Evolutionary conservation across 139 green algal genomes (phyloP).

Genomic region (Ettlia oleoabundans): DNA sequence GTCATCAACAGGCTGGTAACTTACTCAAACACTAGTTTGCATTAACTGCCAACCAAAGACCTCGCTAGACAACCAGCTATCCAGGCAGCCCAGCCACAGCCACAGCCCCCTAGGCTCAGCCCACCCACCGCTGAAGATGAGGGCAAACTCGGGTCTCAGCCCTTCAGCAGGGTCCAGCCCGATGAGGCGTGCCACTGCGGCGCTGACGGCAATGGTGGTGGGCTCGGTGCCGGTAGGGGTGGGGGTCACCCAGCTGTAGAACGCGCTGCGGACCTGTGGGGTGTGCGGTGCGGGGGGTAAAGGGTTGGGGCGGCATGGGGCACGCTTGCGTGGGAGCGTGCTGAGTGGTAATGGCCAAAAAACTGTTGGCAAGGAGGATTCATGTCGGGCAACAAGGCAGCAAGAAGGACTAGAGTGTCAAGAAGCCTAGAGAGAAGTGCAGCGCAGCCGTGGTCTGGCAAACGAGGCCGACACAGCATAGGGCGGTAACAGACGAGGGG

Average conservation of each 20-base stretch:
- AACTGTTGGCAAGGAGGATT: not conserved
- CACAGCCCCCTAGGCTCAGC: not conserved
- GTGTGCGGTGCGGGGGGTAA: not conserved
- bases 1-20: no score
- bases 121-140: conserved; percentile 64
- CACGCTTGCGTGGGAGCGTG: not conserved
- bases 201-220: conserved; percentile 42
- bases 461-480: not conserved
- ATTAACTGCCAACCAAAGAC: no score
- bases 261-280: conserved; percentile 58
- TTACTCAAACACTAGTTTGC: no score
- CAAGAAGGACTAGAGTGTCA: no score
- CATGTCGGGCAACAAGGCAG: no score
- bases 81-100: no score
- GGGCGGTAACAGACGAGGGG: not conserved
- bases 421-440: not conserved
- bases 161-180: conserved; percentile 67
- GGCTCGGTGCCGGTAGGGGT: conserved; percentile 67
- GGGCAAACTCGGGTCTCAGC: conserved; percentile 72
- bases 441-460: not conserved
- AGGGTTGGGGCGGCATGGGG: no score
- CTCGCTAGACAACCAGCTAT: no score
- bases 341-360: not conserved
- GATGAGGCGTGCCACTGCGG: conserved; percentile 14
- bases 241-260: conserved; percentile 71